Conservation (phyloP, 2,329 filamentous ascomycete species). For the Ophiostoma ips region DNA sequence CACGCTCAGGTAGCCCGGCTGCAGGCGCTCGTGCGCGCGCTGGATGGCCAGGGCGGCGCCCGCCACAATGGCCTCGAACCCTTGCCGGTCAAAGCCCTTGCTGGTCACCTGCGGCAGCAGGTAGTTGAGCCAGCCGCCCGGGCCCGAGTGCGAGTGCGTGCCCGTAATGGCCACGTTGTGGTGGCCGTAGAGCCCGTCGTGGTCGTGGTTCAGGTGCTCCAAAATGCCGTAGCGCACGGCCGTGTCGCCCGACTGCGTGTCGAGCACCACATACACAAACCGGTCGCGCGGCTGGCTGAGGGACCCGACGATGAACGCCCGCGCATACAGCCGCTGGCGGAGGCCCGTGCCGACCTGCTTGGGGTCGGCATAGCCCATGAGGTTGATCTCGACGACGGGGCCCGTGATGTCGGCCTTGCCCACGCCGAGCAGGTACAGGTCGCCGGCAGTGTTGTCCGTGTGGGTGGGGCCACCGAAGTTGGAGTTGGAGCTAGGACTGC, state of each 20-base stretch:
- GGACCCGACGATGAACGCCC: slow-evolving; percentile 74
- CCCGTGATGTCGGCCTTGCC: slow-evolving; percentile 45
- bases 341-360: slow-evolving; percentile 71
- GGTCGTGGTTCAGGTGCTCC: slow-evolving; percentile 57
- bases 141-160: slow-evolving; percentile 81
- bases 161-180: slow-evolving; percentile 80
- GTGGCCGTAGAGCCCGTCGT: slow-evolving; percentile 53
- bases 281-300: slow-evolving; percentile 50
- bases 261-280: slow-evolving; percentile 77
- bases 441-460: neutral
- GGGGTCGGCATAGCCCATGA: slow-evolving; percentile 77
- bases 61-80: slow-evolving; percentile 75
- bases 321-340: slow-evolving; percentile 71
- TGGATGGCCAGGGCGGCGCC: slow-evolving; percentile 68
- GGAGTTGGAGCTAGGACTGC: too few relatives aligned
- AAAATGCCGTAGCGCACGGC: slow-evolving; percentile 74
- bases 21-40: slow-evolving; percentile 50
- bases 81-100: slow-evolving; percentile 71
- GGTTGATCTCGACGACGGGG: slow-evolving; percentile 75
- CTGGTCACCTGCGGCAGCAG: slow-evolving; percentile 79
- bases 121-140: slow-evolving; percentile 86
- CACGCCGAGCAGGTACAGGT: slow-evolving; percentile 32
- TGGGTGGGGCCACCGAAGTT: too few relatives aligned
- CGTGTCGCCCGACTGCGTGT: slow-evolving; percentile 74
- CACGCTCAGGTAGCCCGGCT: slow-evolving; percentile 50